Evolutionary conservation across 139 green algal genomes (phyloP), one percentile per base, ranked within the genome.

Genomic region (Chlorella ohadii): DNA sequence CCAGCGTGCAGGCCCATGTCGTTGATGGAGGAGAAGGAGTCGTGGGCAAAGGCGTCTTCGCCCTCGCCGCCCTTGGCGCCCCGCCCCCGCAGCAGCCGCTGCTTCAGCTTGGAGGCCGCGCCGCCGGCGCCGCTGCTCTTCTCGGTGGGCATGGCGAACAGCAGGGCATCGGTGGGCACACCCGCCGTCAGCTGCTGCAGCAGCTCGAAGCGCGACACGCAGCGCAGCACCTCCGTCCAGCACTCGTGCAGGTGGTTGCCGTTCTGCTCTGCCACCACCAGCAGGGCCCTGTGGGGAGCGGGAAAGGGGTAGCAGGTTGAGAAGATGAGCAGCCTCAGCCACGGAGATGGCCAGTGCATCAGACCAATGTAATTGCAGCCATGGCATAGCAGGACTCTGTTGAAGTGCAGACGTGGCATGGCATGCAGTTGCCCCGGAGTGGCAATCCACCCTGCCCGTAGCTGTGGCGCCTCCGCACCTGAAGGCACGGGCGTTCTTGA

Each of bases 171-270:
- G 17, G 93, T 94, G 36, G 94, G 92, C 72, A 93, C 93, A n/a
- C 96, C 96, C 65, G 93, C 92, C 4, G 91, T 88, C 31, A 97
- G 84, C 88, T 97, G 92, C 90, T 95, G 89, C 85, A 99, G 90
- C 83, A 98, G 92, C 87, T 99, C 97, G 89, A 96, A 99, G 31
- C 96, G 93, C 28, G 92, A 97, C 70, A 99, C 93, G 86, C 95
- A 98, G 75, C 94, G 92, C 71, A 99, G 90, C 72, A 99, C 89
- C 80, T 98, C 94, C 27, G 92, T 87, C 97, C 97, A 99, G 65
- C 78, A 72, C 66, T 96, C 94, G 31, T 88, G 83, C 84, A 98
- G 87, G 75, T 93, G 76, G 84, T 98, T 92, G 31, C 95, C 95
- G 9, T 95, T 90, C 23, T 90, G 86, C 64, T 95, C 88, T 20